A percentile compares a stretch with the other conserved stretches of the same genome.
Conservation (phyloP, 2,329 filamentous ascomycete species). For the Penicillium polonicum region DNA sequence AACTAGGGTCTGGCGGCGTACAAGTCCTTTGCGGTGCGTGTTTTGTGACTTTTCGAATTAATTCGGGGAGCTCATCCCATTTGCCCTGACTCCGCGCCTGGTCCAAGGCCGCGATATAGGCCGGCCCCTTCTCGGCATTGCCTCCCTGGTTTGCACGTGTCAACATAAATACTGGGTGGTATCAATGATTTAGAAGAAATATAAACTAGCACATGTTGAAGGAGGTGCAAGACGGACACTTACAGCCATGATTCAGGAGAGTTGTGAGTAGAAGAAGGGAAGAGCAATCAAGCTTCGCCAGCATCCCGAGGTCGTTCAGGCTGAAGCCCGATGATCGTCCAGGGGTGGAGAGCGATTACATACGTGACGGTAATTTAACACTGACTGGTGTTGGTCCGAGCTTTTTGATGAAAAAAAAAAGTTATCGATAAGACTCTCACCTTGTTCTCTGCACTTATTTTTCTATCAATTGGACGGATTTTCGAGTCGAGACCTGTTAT, state of each 20-base stretch:
- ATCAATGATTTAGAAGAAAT: constrained; percentile 12
- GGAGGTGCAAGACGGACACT: constrained; percentile 8
- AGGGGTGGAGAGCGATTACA: constrained; percentile 22
- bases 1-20: constrained; percentile 46
- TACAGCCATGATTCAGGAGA: constrained; percentile 25
- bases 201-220: constrained; percentile 9
- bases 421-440: constrained; percentile 16
- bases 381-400: constrained; percentile 36
- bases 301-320: constrained; percentile 7
- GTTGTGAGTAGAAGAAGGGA: constrained; percentile 17
- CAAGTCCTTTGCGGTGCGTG: constrained; percentile 83
- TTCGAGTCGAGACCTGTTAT: background rate
- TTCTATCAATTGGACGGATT: background rate
- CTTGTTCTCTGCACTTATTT: background rate
- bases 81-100: constrained; percentile 81
- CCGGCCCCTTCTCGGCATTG: constrained; percentile 71
- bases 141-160: constrained; percentile 37
- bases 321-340: constrained; percentile 24
- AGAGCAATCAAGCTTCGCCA: constrained; percentile 10
- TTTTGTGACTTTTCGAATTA: constrained; percentile 90
- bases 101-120: constrained; percentile 81
- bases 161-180: constrained; percentile 18
- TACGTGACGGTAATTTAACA: constrained; percentile 29
- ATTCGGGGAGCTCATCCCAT: constrained; percentile 83
- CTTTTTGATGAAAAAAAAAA: constrained; percentile 25